A percentile compares a stretch with the other conserved stretches of the same genome.
Conservation (phyloP, 345 rosid species). For the Garcia nutans region DNA sequence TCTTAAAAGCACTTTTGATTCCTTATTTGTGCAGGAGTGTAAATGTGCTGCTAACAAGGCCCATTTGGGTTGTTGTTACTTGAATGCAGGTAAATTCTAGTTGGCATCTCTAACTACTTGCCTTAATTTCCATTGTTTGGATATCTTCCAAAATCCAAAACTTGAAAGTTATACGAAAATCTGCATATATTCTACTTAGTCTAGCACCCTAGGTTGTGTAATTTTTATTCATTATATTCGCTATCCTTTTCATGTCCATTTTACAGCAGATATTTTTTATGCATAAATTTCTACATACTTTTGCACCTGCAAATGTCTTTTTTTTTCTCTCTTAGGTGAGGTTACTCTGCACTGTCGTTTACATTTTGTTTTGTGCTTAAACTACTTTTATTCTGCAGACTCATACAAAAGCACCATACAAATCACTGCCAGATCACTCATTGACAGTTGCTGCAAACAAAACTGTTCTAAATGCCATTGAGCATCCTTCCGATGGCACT, state of each 20-base stretch:
- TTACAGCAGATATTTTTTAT: neutral
- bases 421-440: constrained; percentile 26
- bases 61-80: constrained; percentile 96
- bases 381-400: constrained; percentile 59
- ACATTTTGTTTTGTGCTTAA: constrained; percentile 5
- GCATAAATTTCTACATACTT: neutral
- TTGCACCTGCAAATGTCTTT: neutral
- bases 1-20: constrained; percentile 9
- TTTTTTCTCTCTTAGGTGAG: neutral
- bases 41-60: constrained; percentile 91
- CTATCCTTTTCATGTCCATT: neutral
- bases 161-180: constrained; percentile 1
- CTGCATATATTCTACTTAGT: neutral
- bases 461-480: constrained; percentile 39
- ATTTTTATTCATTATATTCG: neutral
- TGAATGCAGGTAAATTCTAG: constrained; percentile 85
- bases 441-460: constrained; percentile 43
- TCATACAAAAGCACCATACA: constrained; percentile 56
- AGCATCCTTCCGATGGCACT: constrained; percentile 70
- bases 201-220: neutral
- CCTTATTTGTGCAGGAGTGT: constrained; percentile 55
- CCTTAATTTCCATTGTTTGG: neutral
- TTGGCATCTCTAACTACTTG: constrained; percentile 7
- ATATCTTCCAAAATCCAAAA: constrained; percentile 9
- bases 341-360: neutral